Evolutionary conservation across 768 basidiomycete genomes (phyloP).

Genomic region (Suillus variegatus): DNA sequence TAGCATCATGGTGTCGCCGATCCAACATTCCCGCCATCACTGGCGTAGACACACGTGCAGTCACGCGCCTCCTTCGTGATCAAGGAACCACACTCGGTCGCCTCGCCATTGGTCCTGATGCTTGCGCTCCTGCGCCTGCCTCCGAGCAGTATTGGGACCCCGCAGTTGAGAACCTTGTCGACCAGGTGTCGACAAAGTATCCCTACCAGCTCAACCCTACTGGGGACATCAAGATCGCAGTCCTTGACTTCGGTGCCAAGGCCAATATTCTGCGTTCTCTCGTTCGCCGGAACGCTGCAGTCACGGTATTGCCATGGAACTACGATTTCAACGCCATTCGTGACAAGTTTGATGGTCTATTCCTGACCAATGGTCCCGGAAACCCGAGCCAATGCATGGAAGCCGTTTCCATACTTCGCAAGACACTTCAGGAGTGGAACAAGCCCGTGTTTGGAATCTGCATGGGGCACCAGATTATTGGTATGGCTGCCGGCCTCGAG

Average conservation of each 20-base stretch:
- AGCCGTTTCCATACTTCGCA: conserved; percentile 76
- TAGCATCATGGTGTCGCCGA: conserved; percentile 91
- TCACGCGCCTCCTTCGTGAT: conserved; percentile 90
- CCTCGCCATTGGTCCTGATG: conserved; percentile 79
- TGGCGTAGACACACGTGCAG: conserved; percentile 96
- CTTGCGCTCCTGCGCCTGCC: conserved; percentile 56
- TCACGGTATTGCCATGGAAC: conserved; percentile 98
- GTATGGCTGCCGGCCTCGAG: conserved; percentile 94
- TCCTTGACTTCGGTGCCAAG: conserved; percentile 96
- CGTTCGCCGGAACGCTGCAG: conserved; percentile 85
- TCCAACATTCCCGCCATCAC: conserved; percentile 91
- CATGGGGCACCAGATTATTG: conserved; percentile 99
- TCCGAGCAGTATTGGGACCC: conserved; percentile 92
- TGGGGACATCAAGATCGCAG: conserved; percentile 90
- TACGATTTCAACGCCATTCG: conserved; percentile 92
- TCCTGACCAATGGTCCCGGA: conserved; percentile 96
- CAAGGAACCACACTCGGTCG: conserved; percentile 97
- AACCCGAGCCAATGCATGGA: conserved; percentile 89
- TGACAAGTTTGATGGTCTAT: conserved; percentile 91
- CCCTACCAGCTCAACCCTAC: conserved; percentile 84
- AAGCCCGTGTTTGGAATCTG: conserved; percentile 97
- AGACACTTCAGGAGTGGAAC: conserved; percentile 85
- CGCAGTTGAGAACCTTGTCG: conserved; percentile 87
- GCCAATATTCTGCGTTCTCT: conserved; percentile 96
- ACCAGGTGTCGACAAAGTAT: conserved; percentile 83